Base-by-base conservation (phyloP, 768 basidiomycete genomes). In the Psilocybe cyanescens region DNA sequence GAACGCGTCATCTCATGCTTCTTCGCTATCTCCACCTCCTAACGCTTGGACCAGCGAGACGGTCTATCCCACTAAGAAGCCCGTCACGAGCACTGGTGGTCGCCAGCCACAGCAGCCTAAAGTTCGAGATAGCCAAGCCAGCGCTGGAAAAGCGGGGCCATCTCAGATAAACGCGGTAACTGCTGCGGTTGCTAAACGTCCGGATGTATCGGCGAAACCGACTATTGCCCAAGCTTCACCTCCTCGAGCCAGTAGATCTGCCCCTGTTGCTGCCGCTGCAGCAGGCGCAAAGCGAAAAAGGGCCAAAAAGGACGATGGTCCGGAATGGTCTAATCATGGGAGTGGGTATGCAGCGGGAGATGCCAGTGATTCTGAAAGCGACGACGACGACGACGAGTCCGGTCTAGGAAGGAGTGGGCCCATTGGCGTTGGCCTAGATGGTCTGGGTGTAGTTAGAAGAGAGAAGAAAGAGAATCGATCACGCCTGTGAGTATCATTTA, bases 401-500 rank as follows among this genome's bases (percentile, higher is more conserved):
- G 71, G 66, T 3, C 68, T 69, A 44, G 71, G 60, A 8, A 69
- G 65, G 66, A 65, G 70, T 29, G 79, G 77, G 16, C 79, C 79
- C 0, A 80, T 83, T 62, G 79, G 76, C 61, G 79, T 84, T 14
- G 83, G 82, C 11, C 73, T 81, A 68, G 79, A 72, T 57, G 82
- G 81, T 3, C 67, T 83, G 52, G 80, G 80, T 28, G 78, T 80
- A 1, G 64, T 67, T 31, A 68, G 67, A 53, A 68, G 70, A 50
- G 73, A 69, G 24, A 74, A 64, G 63, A 70, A 70, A 47, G 66
- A 74, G 30, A 74, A 72, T 61, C 64, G 65, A 33, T 55, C 65
- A 17, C 73, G 79, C 73, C 71, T 77, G 82, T 82, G 69, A 78
- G 77, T 77, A 14, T 31, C 31, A 46, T 56, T 57, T 50, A 59